A percentile compares a stretch with the other conserved stretches of the same genome.
These are phyloP conservation scores for Venturia effusa DNA, from an alignment of 2,329 filamentous ascomycete species.

Conservation along the genomic window DNA sequence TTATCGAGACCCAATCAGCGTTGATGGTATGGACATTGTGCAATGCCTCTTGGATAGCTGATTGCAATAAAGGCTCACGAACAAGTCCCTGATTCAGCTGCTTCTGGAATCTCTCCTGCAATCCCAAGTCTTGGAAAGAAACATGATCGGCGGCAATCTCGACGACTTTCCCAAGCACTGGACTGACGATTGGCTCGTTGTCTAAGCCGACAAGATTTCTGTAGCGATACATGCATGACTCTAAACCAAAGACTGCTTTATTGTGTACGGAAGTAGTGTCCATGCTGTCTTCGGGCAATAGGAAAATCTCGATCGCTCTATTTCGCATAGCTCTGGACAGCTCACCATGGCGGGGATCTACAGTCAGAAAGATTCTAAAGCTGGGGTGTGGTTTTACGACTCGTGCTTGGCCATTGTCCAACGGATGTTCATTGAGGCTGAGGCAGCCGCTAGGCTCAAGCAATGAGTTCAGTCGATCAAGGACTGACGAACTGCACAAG, in stretches of 20 bases:
- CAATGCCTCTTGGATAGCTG: not conserved
- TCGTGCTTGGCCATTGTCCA: conserved; percentile 67
- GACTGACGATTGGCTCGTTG: conserved; percentile 13
- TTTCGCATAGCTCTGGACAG: conserved; percentile 95
- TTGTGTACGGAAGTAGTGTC: not conserved
- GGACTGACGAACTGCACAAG: conserved; percentile 85
- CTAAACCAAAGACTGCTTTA: conserved; percentile 21
- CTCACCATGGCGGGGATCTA: conserved; percentile 86
- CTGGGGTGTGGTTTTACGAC: conserved; percentile 71
- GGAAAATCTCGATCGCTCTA: conserved; percentile 78
- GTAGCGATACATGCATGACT: conserved; percentile 29
- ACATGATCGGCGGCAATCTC: conserved; percentile 26
- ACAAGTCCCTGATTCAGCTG: conserved; percentile 11
- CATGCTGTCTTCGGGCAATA: conserved; percentile 28
- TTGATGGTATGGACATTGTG: conserved; percentile 1
- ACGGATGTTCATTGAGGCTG: conserved; percentile 88
- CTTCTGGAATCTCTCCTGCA: conserved; percentile 6
- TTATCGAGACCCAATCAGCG: conserved; percentile 4
- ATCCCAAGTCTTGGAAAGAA: conserved; percentile 20
- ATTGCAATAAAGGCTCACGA: not conserved
- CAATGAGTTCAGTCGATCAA: conserved; percentile 88
- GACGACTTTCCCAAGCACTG: not conserved
- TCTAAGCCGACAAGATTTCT: conserved; percentile 19
- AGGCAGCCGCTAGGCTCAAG: conserved; percentile 82
- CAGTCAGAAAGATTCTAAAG: conserved; percentile 87